Base-by-base conservation (phyloP, 176 grass and related monocot genomes). In the Oryza glaberrima region DNA sequence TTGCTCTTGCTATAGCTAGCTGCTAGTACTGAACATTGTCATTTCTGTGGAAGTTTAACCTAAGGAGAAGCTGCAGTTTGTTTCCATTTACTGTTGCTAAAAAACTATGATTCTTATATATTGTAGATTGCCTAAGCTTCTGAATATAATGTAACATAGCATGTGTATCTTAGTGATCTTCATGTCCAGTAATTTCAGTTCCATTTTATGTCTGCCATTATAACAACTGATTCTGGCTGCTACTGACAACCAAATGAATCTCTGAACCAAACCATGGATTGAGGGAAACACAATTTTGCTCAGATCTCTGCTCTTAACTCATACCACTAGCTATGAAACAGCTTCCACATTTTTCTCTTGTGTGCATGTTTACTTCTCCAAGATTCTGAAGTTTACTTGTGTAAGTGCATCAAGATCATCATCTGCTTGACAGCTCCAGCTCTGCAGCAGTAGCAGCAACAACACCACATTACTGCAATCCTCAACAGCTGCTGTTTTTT, bases 181-280 rank as follows among this genome's bases (percentile, higher is more conserved):
- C 32, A 19, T 66, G 63, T 12, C 73, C 19, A 51, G 79, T 54
- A 76, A 76, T 69, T 49, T 75, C 43, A 77, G 0, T n/a, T 77
- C 5, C 80, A 14, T 52, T 78, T 16, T 12, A 51, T 72, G 45
- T n/a, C 43, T 41, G 23, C 12, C 47, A 67, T 56, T 56, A 52
- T 52, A 52, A 17, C 15, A 52, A 52, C 49, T 52, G 4, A 16
- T 52, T 32, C 65, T 49, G 66, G 32, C 48, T 46, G 28, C 78
- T 75, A 23, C 13, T 76, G 47, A 38, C 63, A 80, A 86, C 75
- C 32, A 74, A 8, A 60, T 81, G 44, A 77, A 65, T 78, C 49
- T 22, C 72, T 65, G 73, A 77, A 72, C 73, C 9, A 34, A 69
- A 82, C 56, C 56, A 60, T 60, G 56, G n/a, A 60, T 9, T 43